These are phyloP conservation scores for Bremia lactucae DNA, from an alignment of 352 stramenopile genomes.

Conservation along the genomic window DNA sequence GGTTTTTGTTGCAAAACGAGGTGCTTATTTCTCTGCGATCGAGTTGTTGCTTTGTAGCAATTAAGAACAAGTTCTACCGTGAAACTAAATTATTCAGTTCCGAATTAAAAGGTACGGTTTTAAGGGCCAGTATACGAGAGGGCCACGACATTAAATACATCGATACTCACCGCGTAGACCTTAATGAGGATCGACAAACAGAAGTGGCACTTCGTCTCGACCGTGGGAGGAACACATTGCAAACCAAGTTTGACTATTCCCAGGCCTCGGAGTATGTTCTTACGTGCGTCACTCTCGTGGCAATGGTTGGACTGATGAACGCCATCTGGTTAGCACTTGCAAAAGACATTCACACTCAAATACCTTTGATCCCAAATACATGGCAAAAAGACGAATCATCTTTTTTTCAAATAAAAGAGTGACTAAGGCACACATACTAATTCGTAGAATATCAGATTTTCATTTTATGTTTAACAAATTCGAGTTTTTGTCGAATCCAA, in stretches of 20 bases:
- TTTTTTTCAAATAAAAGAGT: conserved; percentile 56
- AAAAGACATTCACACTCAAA: background rate
- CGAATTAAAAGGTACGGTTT: conserved; percentile 50
- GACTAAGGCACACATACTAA: conserved; percentile 14
- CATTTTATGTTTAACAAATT: background rate
- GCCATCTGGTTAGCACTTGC: conserved; percentile 35
- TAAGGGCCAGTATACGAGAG: conserved; percentile 52
- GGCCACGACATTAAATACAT: conserved; percentile 76
- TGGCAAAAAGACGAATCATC: conserved; percentile 28
- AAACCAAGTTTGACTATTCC: conserved; percentile 19
- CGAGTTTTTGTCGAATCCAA: background rate
- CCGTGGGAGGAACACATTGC: conserved; percentile 53
- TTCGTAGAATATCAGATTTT: background rate
- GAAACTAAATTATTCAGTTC: conserved; percentile 65
- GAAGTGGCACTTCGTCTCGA: conserved; percentile 42
- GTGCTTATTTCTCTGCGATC: conserved; percentile 43
- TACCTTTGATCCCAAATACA: background rate
- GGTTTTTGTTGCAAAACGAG: conserved; percentile 58
- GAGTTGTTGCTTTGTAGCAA: conserved; percentile 38
- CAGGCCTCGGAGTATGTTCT: conserved; percentile 37
- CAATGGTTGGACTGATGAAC: conserved; percentile 37
- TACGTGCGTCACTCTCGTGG: conserved; percentile 26
- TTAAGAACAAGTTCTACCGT: conserved; percentile 28
- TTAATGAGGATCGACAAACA: conserved; percentile 25
- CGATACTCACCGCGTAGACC: conserved; percentile 56